A percentile compares a stretch with the other conserved stretches of the same genome.
Evolutionary conservation across 1,284 basidiomycete genomes (phyloP).

Genomic region (Sparassis latifolia): DNA sequence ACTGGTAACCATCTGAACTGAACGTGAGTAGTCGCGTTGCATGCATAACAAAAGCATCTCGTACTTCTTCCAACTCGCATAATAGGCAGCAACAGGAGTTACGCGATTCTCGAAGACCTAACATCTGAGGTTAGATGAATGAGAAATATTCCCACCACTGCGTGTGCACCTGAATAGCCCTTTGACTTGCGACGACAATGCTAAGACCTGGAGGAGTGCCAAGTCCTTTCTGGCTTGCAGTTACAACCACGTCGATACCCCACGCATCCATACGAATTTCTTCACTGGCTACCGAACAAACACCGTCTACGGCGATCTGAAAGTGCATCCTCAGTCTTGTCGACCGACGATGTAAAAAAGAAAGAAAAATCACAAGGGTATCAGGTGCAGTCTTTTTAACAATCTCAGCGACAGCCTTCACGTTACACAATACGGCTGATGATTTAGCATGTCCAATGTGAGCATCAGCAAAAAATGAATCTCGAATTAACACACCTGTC

Average conservation of each 20-base stretch:
- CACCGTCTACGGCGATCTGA: slow-evolving; percentile 81
- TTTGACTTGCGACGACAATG: slow-evolving; percentile 77
- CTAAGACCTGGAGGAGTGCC: slow-evolving; percentile 93
- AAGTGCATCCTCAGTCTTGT: slow-evolving; percentile 1
- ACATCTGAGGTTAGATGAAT: neutral
- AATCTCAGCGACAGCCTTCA: slow-evolving; percentile 71
- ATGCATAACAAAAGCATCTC: slow-evolving; percentile 5
- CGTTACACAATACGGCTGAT: slow-evolving; percentile 79
- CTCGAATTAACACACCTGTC: slow-evolving; percentile 46
- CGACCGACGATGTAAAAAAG: neutral
- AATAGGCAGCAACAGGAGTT: slow-evolving; percentile 75
- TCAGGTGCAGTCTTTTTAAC: slow-evolving; percentile 81
- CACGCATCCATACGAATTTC: slow-evolving; percentile 94
- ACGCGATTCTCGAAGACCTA: slow-evolving; percentile 68
- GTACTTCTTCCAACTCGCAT: slow-evolving; percentile 84
- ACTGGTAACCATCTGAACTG: slow-evolving; percentile 80
- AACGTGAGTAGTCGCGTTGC: too few relatives aligned
- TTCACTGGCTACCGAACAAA: slow-evolving; percentile 94
- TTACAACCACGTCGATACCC: slow-evolving; percentile 87
- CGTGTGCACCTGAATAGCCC: slow-evolving; percentile 59
- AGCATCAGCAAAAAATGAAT: neutral
- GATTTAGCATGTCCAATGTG: neutral
- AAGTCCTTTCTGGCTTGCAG: slow-evolving; percentile 93
- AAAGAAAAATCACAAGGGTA: slow-evolving; percentile 54
- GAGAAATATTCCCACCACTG: neutral